phyloP scores from a whole-genome alignment of 2,329 filamentous ascomycete genomes.

The Pseudogymnoascus sp. region DNA sequence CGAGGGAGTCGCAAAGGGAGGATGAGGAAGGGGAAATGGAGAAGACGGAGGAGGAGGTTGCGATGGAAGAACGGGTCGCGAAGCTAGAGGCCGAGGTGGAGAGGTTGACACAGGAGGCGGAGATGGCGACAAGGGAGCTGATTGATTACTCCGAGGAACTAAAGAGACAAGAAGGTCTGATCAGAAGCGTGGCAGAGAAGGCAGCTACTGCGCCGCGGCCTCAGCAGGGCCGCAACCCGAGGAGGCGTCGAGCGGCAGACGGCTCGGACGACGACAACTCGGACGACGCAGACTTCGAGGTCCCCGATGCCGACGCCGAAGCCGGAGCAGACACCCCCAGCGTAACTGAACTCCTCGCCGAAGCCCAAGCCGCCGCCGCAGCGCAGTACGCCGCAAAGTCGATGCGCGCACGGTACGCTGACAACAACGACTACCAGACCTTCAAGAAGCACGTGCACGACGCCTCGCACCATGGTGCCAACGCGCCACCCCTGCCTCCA shows the following conservation, averaged over 20 bases:
- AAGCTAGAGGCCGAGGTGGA: constrained; percentile 42
- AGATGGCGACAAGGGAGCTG: constrained; percentile 49
- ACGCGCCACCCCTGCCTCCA: constrained; percentile 47
- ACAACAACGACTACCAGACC: constrained; percentile 53
- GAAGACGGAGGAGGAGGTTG: constrained; percentile 16
- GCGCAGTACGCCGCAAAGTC: constrained; percentile 34
- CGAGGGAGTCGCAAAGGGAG: constrained; percentile 15
- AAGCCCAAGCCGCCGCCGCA: constrained; percentile 31
- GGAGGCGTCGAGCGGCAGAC: constrained; percentile 25
- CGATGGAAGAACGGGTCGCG: constrained; percentile 18
- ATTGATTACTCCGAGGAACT: constrained; percentile 51
- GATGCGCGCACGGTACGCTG: constrained; percentile 46
- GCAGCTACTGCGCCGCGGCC: constrained; percentile 17
- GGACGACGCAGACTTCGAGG: constrained; percentile 33
- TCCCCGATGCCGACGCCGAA: constrained; percentile 39
- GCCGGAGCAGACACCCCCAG: constrained; percentile 30
- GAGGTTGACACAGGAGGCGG: constrained; percentile 47
- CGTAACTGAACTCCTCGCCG: constrained; percentile 32
- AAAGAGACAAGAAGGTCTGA: constrained; percentile 24
- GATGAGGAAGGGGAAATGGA: neutral
- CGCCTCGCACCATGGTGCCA: constrained; percentile 47
- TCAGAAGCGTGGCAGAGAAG: constrained; percentile 30
- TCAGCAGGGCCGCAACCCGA: constrained; percentile 31
- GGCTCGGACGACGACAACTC: constrained; percentile 34
- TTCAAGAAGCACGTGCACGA: constrained; percentile 60